These are phyloP conservation scores for Leccinum solheimii DNA, from an alignment of 1,284 basidiomycete genomes.

Conservation along the genomic window DNA sequence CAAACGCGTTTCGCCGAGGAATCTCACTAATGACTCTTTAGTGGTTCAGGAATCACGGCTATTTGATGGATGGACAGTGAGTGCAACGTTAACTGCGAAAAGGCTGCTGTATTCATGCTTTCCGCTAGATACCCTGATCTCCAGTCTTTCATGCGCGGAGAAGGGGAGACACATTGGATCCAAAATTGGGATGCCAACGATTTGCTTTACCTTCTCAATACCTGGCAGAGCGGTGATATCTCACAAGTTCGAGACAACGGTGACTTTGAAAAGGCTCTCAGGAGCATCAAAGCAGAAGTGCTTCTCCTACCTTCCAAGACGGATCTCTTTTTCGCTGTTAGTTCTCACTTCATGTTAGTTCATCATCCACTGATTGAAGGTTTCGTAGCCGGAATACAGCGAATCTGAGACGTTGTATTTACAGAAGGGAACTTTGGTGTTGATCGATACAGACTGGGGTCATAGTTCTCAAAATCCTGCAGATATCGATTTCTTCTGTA, in stretches of 20 bases:
- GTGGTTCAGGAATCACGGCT: conserved; percentile 56
- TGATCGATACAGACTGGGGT: conserved; percentile 23
- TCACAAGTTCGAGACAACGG: conserved; percentile 47
- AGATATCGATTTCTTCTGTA: conserved; percentile 13
- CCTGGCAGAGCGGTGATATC: conserved; percentile 58
- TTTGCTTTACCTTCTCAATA: conserved; percentile 50
- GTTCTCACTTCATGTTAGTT: conserved; percentile 10
- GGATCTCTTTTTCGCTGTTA: conserved; percentile 56
- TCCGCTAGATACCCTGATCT: conserved; percentile 44
- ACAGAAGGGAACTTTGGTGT: conserved; percentile 27
- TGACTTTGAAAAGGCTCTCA: conserved; percentile 42
- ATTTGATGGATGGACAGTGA: conserved; percentile 45
- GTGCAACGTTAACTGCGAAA: background rate
- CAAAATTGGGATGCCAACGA: conserved; percentile 58
- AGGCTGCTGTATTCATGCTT: background rate
- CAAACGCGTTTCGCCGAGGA: background rate
- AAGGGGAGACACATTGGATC: conserved; percentile 49
- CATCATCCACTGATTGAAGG: background rate
- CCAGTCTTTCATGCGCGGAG: conserved; percentile 48
- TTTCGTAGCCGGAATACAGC: conserved; percentile 52
- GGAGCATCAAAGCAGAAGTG: conserved; percentile 49
- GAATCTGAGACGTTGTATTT: conserved; percentile 48
- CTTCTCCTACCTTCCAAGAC: conserved; percentile 61
- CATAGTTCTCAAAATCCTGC: conserved; percentile 8
- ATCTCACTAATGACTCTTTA: conserved; percentile 22